Base-by-base conservation (phyloP, 768 basidiomycete genomes). In the Rhizopogon sp. region DNA sequence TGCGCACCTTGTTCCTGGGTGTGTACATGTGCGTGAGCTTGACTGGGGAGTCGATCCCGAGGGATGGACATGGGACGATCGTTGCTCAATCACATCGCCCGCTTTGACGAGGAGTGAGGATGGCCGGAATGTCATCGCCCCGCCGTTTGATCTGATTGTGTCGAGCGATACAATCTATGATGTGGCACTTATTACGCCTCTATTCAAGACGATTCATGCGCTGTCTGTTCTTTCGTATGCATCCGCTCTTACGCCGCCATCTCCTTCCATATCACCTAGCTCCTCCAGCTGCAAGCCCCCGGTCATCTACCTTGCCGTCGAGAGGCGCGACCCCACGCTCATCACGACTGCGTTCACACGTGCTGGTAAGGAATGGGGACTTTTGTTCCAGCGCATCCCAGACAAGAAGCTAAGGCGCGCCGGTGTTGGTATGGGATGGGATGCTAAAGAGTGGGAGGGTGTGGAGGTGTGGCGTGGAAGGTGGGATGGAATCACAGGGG, bases 141-240 rank as follows among this genome's bases (percentile, higher is more conserved):
- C 84, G 7, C 84, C 84, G 1, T 88, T 87, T 72, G 85, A 91
- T 69, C 75, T 93, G 61, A 84, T 97, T 59, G 67, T 88, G 51
- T 83, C 90, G 10, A 85, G 93, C 51, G 93, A 96, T 69, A 95
- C 93, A 0, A 72, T 94, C 39, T 95, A 93, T 67, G 66, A 75
- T 28, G 62, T 75, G 2, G 71, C 78, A 3, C 83, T 94, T 44
- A 69, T 85, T 35, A 64, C 75, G 14, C 92, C 90, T 0, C 81
- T 95, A 49, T 78, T 93, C 25, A 79, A 82, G 52, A 82, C 90
- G 16, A 68, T 93, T 5, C 78, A 78, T 39, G 72, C 74, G 22
- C 71, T 91, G 17, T 79, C 77, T 64, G 66, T 62, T 6, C 51
- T 66, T 43, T 81, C 80, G 9, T 28, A 60, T 1, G 55, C 65